phyloP scores from a whole-genome alignment of 2,329 filamentous ascomycete species.

The Fusarium sterilihyphosum region DNA sequence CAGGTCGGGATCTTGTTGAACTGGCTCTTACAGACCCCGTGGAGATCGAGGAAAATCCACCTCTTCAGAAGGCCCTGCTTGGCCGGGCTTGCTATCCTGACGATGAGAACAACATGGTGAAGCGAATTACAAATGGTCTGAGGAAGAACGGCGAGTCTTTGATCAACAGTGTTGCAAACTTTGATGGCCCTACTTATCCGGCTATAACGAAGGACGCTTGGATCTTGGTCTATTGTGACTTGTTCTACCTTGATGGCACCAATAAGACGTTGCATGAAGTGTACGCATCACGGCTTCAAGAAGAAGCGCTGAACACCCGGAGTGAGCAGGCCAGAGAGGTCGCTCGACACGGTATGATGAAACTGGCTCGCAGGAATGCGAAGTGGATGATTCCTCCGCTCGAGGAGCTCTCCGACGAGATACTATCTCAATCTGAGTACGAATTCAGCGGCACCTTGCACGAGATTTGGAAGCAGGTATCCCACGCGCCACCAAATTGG shows the following conservation, averaged over 20 bases:
- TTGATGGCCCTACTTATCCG: neutral
- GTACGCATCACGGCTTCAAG: conserved; percentile 12
- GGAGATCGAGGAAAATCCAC: neutral
- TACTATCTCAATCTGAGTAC: neutral
- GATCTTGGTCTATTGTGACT: conserved; percentile 27
- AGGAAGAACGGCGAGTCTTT: neutral
- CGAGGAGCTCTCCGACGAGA: neutral
- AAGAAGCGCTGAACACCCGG: conserved; percentile 24
- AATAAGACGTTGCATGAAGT: neutral
- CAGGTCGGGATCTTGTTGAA: neutral
- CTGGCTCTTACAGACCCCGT: neutral
- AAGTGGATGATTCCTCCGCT: conserved; percentile 29
- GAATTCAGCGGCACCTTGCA: neutral
- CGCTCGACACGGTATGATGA: neutral
- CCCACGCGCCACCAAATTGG: conserved; percentile 28
- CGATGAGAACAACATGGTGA: neutral
- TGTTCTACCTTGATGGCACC: conserved; percentile 3
- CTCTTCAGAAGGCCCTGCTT: neutral
- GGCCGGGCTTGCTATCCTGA: neutral
- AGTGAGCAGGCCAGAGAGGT: conserved; percentile 18
- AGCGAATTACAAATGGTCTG: neutral
- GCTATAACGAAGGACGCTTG: conserved; percentile 7
- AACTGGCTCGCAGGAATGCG: conserved; percentile 23
- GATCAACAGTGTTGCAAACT: neutral
- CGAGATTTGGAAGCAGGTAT: conserved; percentile 16